Evolutionary conservation across 192 early-diverging fungal genomes (phyloP).

Genomic region (Coemansia sp.): DNA sequence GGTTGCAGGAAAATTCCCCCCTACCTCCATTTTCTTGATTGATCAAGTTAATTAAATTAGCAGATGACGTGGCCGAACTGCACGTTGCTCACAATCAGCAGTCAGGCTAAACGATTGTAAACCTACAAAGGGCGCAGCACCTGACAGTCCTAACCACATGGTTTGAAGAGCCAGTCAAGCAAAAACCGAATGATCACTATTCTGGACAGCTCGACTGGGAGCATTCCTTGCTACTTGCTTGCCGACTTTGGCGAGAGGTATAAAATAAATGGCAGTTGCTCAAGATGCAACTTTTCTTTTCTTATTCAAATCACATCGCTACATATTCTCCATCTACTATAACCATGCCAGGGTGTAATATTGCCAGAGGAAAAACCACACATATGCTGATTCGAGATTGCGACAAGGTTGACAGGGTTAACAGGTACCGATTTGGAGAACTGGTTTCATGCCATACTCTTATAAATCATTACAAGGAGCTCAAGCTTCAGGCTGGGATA

Average conservation of each 20-base stretch:
- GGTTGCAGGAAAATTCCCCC: neutral
- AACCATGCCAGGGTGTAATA: neutral
- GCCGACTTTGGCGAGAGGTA: neutral
- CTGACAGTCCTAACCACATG: neutral
- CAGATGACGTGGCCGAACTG: neutral
- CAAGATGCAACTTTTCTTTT: neutral
- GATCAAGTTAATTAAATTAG: neutral
- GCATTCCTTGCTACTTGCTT: neutral
- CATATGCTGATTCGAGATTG: neutral
- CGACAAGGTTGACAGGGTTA: neutral
- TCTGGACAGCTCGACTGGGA: neutral
- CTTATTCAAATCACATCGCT: neutral
- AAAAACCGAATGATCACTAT: neutral
- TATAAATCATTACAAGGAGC: neutral
- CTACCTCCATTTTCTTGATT: neutral
- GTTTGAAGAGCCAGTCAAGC: neutral
- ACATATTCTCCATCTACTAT: neutral
- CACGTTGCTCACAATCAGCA: neutral
- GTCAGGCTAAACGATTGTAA: no score
- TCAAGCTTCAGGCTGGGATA: neutral
- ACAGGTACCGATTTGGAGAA: neutral
- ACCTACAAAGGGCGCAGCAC: no score
- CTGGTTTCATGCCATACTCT: neutral
- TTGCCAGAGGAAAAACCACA: neutral
- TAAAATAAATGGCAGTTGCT: neutral